These are phyloP conservation scores for Penicillium bovifimosum DNA, from an alignment of 495 filamentous ascomycete species.

Conservation along the genomic window DNA sequence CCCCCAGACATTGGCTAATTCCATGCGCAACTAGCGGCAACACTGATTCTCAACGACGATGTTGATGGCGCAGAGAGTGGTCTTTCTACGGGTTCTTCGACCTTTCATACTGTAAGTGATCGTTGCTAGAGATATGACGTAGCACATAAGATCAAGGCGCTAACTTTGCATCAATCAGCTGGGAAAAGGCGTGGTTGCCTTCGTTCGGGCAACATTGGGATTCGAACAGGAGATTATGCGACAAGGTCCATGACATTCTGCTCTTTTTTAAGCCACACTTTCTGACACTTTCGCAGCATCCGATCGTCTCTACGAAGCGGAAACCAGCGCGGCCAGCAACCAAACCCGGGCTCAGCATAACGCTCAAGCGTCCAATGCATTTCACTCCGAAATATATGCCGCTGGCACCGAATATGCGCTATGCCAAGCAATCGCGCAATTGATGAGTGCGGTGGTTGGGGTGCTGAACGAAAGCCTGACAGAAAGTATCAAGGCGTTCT, in stretches of 20 bases:
- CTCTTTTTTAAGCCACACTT: neutral
- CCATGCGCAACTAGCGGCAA: constrained; percentile 35
- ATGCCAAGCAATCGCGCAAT: constrained; percentile 70
- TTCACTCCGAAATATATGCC: constrained; percentile 63
- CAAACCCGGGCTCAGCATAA: constrained; percentile 63
- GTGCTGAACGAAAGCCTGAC: constrained; percentile 91
- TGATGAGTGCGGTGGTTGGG: constrained; percentile 84
- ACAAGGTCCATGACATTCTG: constrained; percentile 50
- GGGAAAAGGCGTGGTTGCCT: constrained; percentile 73
- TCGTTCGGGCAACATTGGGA: constrained; percentile 80
- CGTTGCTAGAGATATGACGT: constrained; percentile 6
- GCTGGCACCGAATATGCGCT: constrained; percentile 82
- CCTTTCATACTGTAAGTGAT: constrained; percentile 71
- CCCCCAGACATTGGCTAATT: neutral
- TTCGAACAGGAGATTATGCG: constrained; percentile 95
- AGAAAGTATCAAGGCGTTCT: constrained; percentile 86
- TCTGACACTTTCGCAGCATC: constrained; percentile 48
- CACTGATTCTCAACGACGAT: constrained; percentile 87
- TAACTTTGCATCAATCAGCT: constrained; percentile 44
- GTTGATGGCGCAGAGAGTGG: constrained; percentile 77
- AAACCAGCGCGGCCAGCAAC: constrained; percentile 69
- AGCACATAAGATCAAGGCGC: neutral
- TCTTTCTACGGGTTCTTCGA: constrained; percentile 66
- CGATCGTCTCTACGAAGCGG: constrained; percentile 68
- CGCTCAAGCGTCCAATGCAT: constrained; percentile 41